These are phyloP conservation scores for Verticillium zaregamsianum DNA, from an alignment of 2,329 filamentous ascomycete species.

Conservation along the genomic window DNA sequence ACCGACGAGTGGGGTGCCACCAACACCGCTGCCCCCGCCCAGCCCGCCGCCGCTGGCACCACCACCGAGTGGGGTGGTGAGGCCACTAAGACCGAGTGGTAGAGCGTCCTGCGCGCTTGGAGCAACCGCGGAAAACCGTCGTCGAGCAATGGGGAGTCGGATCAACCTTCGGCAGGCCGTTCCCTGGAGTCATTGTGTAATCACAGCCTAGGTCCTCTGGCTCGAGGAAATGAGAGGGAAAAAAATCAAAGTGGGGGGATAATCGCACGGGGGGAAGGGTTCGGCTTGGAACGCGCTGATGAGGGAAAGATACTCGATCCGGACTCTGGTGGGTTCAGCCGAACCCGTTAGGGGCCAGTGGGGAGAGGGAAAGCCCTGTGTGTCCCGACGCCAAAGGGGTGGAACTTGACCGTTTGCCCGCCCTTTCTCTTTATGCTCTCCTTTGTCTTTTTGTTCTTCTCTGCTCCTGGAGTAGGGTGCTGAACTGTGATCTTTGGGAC, in stretches of 20 bases:
- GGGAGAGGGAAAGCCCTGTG: slow-evolving; percentile 97
- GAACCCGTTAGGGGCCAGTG: slow-evolving; percentile 10
- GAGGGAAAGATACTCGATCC: slow-evolving; percentile 96
- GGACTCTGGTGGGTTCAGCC: background rate
- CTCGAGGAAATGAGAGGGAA: slow-evolving; percentile 10
- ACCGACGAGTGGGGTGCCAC: slow-evolving; percentile 57
- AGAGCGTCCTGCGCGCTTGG: slow-evolving; percentile 20
- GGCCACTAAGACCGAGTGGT: slow-evolving; percentile 48
- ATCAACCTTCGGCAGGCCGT: slow-evolving; percentile 22
- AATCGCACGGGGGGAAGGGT: slow-evolving; percentile 34
- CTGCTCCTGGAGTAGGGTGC: background rate
- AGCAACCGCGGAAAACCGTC: slow-evolving; percentile 15
- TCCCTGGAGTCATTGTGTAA: slow-evolving; percentile 1
- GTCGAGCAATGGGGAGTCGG: slow-evolving; percentile 13
- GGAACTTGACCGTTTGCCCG: slow-evolving; percentile 84
- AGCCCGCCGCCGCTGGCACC: slow-evolving; percentile 62
- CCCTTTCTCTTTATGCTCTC: slow-evolving; percentile 18
- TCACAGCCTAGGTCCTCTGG: background rate
- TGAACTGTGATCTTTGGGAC: background rate
- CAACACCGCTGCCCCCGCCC: slow-evolving; percentile 38
- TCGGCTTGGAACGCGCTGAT: slow-evolving; percentile 71
- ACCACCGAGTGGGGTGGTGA: slow-evolving; percentile 66
- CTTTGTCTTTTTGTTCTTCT: background rate
- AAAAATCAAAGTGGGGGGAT: background rate
- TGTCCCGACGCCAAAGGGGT: slow-evolving; percentile 62